phyloP scores from a whole-genome alignment of 2,329 filamentous ascomycete genomes.

The Penicillium sp. region DNA sequence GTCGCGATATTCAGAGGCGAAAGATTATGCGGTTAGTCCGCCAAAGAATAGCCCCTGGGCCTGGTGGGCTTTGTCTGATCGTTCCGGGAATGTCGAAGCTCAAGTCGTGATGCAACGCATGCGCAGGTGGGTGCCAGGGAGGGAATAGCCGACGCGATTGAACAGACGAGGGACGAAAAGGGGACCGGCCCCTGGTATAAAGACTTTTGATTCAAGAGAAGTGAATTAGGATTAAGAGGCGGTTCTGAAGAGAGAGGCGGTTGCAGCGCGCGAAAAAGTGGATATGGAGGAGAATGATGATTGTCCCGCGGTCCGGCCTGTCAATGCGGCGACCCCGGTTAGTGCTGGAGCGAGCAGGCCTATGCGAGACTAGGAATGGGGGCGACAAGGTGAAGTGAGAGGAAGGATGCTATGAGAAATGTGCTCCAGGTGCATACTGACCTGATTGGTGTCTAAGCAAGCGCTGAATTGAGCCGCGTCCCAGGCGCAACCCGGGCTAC shows the following conservation, averaged over 20 bases:
- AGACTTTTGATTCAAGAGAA: background rate
- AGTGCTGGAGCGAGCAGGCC: constrained; percentile 13
- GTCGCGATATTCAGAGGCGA: background rate
- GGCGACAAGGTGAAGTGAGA: background rate
- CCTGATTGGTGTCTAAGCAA: background rate
- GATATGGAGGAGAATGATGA: constrained; percentile 19
- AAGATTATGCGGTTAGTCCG: background rate
- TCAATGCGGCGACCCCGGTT: constrained; percentile 17
- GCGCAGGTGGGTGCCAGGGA: constrained; percentile 9
- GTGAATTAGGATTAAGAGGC: constrained; percentile 17
- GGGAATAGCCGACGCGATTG: constrained; percentile 3
- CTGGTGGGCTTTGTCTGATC: background rate
- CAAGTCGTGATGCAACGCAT: constrained; percentile 8
- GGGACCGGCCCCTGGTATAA: constrained; percentile 18
- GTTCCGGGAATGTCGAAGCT: constrained; percentile 6
- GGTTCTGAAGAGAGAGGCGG: constrained; percentile 2
- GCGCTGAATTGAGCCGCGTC: background rate
- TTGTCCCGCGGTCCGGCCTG: constrained; percentile 19
- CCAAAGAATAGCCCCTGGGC: background rate
- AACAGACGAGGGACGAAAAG: constrained; percentile 1
- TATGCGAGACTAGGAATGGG: background rate
- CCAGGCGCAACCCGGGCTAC: constrained; percentile 13
- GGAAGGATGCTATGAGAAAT: background rate
- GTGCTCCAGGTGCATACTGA: background rate
- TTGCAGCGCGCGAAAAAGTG: constrained; percentile 14